Conservation (phyloP, 2,329 filamentous ascomycete species). For the Aspergillus sp. region DNA sequence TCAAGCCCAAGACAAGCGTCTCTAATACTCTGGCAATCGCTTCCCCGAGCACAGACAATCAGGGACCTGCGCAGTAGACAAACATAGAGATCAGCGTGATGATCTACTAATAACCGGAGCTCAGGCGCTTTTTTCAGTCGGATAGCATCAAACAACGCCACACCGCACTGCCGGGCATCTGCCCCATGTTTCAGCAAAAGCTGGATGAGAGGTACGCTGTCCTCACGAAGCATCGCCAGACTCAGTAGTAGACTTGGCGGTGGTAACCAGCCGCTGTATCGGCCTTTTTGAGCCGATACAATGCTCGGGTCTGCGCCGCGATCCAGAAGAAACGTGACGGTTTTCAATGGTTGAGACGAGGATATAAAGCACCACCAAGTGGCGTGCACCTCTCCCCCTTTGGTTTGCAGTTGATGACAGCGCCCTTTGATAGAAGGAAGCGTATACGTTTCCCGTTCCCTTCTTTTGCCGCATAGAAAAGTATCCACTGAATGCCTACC, state of each 20-base stretch:
- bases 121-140: not conserved
- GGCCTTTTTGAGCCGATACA: not conserved
- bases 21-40: not conserved
- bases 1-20: not conserved
- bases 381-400: not conserved
- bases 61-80: not conserved
- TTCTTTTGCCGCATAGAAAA: not conserved
- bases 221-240: not conserved
- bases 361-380: not conserved
- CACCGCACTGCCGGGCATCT: not conserved
- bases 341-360: not conserved
- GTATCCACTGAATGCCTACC: not conserved
- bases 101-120: not conserved
- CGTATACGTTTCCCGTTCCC: not conserved
- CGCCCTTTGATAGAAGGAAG: not conserved
- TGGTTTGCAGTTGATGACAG: not conserved
- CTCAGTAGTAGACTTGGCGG: not conserved
- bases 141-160: not conserved
- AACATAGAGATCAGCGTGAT: not conserved
- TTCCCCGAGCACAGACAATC: not conserved
- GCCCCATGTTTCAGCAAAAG: not conserved
- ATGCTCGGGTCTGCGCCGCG: not conserved
- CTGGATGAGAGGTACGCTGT: not conserved
- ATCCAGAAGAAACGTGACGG: not conserved
- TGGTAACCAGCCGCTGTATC: not conserved